Evolutionary conservation across 352 stramenopile genomes (phyloP).

Genomic region (Globisporangium carolinianum): DNA sequence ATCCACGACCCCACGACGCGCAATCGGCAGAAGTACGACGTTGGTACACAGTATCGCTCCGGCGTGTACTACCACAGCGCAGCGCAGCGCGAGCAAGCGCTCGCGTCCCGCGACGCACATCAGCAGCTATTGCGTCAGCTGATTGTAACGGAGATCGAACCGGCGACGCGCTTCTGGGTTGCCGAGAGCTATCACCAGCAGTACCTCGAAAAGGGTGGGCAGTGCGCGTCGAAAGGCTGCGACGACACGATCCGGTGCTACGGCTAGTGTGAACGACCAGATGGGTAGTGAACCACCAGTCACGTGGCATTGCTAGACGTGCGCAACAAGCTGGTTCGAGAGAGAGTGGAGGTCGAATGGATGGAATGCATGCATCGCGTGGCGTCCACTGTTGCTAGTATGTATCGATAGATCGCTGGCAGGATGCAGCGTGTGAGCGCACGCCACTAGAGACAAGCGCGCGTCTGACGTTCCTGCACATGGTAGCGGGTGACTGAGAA

Average conservation of each 20-base stretch:
- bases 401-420: no score
- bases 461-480: no score
- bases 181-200: conserved; percentile 96
- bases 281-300: no score
- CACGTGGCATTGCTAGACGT: no score
- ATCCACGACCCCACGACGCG: conserved; percentile 92
- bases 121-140: conserved; percentile 62
- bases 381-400: no score
- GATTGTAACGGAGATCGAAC: conserved; percentile 91
- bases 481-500: no score
- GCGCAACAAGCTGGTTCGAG: no score
- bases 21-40: conserved; percentile 84
- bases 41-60: conserved; percentile 94
- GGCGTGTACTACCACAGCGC: conserved; percentile 93
- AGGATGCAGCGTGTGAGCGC: no score
- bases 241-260: conserved; percentile 91
- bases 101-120: conserved; percentile 57
- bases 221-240: conserved; percentile 90
- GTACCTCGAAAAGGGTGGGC: conserved; percentile 95
- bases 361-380: no score
- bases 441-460: no score
- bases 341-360: no score
- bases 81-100: conserved; percentile 70
- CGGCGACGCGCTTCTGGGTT: conserved; percentile 84
- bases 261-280: conserved; percentile 25